phyloP scores from a whole-genome alignment of 2,329 filamentous ascomycete genomes.

The Rugonectria rugulosa region DNA sequence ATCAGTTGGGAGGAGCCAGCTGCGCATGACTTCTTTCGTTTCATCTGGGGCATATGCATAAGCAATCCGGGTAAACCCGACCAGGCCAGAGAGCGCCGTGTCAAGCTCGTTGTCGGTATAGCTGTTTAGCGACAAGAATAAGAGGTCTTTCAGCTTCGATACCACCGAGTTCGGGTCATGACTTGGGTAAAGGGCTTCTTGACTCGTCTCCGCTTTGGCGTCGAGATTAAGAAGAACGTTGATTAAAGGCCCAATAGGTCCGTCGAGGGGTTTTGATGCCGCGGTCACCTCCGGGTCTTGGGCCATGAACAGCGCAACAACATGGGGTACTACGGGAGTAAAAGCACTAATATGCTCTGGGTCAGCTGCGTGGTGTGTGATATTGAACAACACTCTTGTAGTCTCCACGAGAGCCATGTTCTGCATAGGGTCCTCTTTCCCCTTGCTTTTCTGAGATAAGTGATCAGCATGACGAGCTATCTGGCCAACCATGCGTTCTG shows the following conservation, averaged over 20 bases:
- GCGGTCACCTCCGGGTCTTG: slow-evolving; percentile 57
- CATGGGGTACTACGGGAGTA: slow-evolving; percentile 70
- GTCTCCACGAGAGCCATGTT: slow-evolving; percentile 85
- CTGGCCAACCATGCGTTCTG: slow-evolving; percentile 71
- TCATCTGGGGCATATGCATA: slow-evolving; percentile 71
- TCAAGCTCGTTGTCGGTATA: slow-evolving; percentile 79
- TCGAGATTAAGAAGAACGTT: slow-evolving; percentile 85
- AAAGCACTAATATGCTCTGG: slow-evolving; percentile 69
- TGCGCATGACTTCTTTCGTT: slow-evolving; percentile 68
- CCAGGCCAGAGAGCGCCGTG: slow-evolving; percentile 70
- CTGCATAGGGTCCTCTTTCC: slow-evolving; percentile 65
- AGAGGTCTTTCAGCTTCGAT: slow-evolving; percentile 72
- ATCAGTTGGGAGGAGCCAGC: slow-evolving; percentile 75
- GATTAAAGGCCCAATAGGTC: slow-evolving; percentile 74
- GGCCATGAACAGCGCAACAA: slow-evolving; percentile 74
- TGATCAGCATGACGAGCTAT: slow-evolving; percentile 72
- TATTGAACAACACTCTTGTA: slow-evolving; percentile 87
- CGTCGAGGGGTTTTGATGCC: slow-evolving; percentile 70
- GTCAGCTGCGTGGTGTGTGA: slow-evolving; percentile 71
- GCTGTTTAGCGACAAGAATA: slow-evolving; percentile 69
- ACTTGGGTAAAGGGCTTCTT: slow-evolving; percentile 71
- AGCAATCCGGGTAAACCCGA: slow-evolving; percentile 77
- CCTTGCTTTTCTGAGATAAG: slow-evolving; percentile 41
- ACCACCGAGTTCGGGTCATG: slow-evolving; percentile 65
- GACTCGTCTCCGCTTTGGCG: slow-evolving; percentile 62